Evolutionary conservation across 148 eudicot genomes (phyloP).

Genomic region (Rhododendron kiyosumense): DNA sequence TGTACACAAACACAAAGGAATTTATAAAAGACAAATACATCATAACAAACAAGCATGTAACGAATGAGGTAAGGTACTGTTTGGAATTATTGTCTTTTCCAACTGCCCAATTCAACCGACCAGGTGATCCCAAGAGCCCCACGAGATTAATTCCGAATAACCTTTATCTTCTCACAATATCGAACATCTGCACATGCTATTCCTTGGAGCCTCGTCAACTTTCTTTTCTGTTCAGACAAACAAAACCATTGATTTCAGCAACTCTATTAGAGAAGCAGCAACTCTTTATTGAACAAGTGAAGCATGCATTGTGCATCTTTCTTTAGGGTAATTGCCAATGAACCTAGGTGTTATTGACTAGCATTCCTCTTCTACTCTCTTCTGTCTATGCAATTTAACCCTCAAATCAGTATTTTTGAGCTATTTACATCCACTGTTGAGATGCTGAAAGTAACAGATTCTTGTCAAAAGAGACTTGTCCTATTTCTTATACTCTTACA

Average conservation of each 20-base stretch:
- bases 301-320: neutral
- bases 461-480: neutral
- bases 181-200: conserved; percentile 65
- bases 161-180: conserved; percentile 46
- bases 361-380: neutral
- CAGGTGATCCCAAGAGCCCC: conserved; percentile 16
- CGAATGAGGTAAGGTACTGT: conserved; percentile 25
- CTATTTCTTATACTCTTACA: neutral
- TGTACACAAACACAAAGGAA: conserved; percentile 17
- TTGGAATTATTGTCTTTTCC: conserved; percentile 26
- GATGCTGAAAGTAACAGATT: neutral
- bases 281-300: neutral
- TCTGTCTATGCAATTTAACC: neutral
- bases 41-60: conserved; percentile 3
- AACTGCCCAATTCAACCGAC: conserved; percentile 16
- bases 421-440: neutral
- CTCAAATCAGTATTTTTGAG: neutral
- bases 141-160: conserved; percentile 17
- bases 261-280: neutral
- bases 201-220: conserved; percentile 69
- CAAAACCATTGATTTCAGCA: conserved; percentile 8
- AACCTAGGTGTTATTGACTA: neutral
- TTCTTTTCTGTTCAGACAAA: conserved; percentile 67
- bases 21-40: conserved; percentile 5
- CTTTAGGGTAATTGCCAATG: neutral